These are phyloP conservation scores for Malassezia globosa DNA, from an alignment of 1,284 basidiomycete species.

Conservation along the genomic window DNA sequence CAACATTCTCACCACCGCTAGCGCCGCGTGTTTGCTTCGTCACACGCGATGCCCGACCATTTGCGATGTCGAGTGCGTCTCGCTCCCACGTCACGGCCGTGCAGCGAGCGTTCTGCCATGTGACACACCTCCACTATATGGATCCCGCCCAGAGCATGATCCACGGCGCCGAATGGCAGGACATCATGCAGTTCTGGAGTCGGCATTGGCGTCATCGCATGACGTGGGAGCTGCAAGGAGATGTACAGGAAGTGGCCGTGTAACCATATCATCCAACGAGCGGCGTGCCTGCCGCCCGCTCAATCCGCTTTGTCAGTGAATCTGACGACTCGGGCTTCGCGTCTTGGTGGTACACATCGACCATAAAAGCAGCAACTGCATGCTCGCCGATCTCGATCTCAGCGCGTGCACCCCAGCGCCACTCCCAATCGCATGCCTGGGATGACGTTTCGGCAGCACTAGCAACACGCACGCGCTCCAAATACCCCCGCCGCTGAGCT, in stretches of 20 bases:
- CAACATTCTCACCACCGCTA: constrained; percentile 11
- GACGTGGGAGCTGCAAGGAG: constrained; percentile 24
- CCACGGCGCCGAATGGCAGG: constrained; percentile 24
- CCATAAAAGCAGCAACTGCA: constrained; percentile 33
- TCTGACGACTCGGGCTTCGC: constrained; percentile 8
- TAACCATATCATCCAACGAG: constrained; percentile 14
- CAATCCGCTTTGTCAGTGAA: constrained; percentile 4
- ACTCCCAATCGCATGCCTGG: constrained; percentile 19
- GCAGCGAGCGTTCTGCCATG: constrained; percentile 4
- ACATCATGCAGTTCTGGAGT: constrained; percentile 27
- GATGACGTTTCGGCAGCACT: not conserved
- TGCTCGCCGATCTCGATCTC: constrained; percentile 38
- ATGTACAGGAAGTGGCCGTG: constrained; percentile 15
- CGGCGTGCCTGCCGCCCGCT: constrained; percentile 13
- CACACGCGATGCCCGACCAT: not conserved
- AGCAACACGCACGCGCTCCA: constrained; percentile 22
- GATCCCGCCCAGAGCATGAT: constrained; percentile 5
- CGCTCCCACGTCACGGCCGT: not conserved
- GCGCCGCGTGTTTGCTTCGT: constrained; percentile 4
- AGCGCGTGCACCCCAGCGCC: constrained; percentile 38
- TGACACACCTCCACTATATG: constrained; percentile 5
- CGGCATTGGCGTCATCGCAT: constrained; percentile 14
- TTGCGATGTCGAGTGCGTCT: not conserved
- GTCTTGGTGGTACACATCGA: constrained; percentile 19
- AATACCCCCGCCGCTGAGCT: constrained; percentile 27